Conservation (phyloP, 176 grass and related monocot species). For the Phyllostachys edulis region DNA sequence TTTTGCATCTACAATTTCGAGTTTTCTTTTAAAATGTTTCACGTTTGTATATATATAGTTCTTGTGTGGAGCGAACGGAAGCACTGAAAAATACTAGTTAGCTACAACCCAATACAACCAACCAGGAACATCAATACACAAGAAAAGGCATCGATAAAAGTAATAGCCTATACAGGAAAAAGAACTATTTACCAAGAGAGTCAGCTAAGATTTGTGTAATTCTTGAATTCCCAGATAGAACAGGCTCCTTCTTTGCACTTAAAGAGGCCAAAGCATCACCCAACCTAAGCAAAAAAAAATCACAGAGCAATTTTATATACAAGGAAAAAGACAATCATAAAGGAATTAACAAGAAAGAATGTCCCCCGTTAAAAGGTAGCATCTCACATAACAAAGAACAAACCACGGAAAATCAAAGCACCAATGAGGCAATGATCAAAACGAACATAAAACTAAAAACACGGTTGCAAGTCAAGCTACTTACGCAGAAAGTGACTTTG, state of each 20-base stretch:
- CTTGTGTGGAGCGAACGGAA: not conserved
- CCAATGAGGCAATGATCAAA: constrained; percentile 1
- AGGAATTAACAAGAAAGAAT: constrained; percentile 22
- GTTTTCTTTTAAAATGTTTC: not conserved
- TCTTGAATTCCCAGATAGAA: constrained; percentile 80
- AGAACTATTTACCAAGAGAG: constrained; percentile 67
- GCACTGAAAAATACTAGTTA: not conserved
- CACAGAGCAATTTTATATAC: constrained; percentile 19
- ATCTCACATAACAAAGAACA: constrained; percentile 15
- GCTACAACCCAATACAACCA: not conserved
- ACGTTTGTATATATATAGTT: not conserved
- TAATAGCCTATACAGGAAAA: not conserved
- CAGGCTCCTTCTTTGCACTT: constrained; percentile 81
- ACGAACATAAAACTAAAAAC: constrained; percentile 7
- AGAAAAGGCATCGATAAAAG: constrained; percentile 10
- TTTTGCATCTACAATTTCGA: not conserved
- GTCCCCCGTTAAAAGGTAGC: not conserved
- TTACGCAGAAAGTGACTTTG: constrained; percentile 97
- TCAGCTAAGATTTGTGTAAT: constrained; percentile 91
- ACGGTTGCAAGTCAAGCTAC: constrained; percentile 28
- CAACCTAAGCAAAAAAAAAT: constrained; percentile 54
- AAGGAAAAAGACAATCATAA: constrained; percentile 13
- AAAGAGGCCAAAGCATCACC: constrained; percentile 90
- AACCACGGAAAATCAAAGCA: not conserved
- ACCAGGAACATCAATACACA: not conserved